A percentile compares a stretch with the other conserved stretches of the same genome.
phyloP scores from a whole-genome alignment of 768 basidiomycete species.

The Mycena filopes region DNA sequence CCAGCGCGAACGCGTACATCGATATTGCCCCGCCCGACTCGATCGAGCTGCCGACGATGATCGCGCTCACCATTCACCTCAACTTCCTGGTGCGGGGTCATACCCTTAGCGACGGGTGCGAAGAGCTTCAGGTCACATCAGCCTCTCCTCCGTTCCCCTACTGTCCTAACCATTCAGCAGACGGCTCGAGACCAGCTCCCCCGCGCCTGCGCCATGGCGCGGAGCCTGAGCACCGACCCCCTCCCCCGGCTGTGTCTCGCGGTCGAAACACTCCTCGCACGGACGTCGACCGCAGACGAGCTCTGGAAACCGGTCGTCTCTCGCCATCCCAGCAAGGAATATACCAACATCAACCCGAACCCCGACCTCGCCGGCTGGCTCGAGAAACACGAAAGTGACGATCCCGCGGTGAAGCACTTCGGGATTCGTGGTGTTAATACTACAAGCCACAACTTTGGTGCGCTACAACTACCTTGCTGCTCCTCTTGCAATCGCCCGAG shows the following conservation, averaged over 20 bases:
- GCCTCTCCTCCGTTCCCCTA: background rate
- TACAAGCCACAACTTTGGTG: background rate
- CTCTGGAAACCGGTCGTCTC: background rate
- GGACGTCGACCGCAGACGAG: background rate
- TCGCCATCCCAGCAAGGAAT: background rate
- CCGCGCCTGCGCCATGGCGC: background rate
- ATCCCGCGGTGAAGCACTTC: background rate
- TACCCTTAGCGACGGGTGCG: background rate
- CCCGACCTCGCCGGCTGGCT: background rate
- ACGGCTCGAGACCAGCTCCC: background rate
- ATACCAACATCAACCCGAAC: background rate
- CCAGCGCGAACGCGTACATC: background rate
- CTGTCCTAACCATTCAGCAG: background rate
- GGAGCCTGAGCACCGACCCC: background rate
- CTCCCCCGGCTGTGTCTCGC: background rate
- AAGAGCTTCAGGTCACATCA: background rate
- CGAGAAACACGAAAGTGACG: background rate
- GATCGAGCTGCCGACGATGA: background rate
- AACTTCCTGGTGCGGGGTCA: background rate
- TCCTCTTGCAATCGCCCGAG: background rate
- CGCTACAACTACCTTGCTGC: background rate
- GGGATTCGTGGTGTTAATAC: background rate
- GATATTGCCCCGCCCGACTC: background rate
- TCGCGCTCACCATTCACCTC: background rate
- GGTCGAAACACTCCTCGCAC: background rate